A percentile compares a stretch with the other conserved stretches of the same genome.
Conservation (phyloP, 768 basidiomycete species). For the Astraeus odoratus region DNA sequence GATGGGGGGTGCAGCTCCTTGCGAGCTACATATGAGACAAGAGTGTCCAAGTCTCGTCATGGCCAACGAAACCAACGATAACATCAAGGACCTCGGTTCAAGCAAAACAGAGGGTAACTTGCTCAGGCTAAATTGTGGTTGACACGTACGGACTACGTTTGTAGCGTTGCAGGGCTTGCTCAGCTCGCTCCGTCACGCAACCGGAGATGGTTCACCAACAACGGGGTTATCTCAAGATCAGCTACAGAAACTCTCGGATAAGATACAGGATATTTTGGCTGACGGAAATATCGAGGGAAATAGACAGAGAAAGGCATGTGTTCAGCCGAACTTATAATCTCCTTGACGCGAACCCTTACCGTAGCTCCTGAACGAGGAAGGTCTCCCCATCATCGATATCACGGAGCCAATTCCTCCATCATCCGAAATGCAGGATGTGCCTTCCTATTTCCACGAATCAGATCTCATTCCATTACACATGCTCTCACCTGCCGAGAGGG, state of each 20-base stretch:
- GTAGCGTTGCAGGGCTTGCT: slow-evolving; percentile 36
- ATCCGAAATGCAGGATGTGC: slow-evolving; percentile 13
- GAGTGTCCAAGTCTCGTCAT: slow-evolving; percentile 8
- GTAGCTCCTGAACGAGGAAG: slow-evolving; percentile 70
- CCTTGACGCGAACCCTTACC: slow-evolving; percentile 16
- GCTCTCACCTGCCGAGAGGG: slow-evolving; percentile 41
- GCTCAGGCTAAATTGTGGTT: background rate
- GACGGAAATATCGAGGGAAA: slow-evolving; percentile 39
- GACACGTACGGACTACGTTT: slow-evolving; percentile 7
- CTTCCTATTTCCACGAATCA: slow-evolving; percentile 30
- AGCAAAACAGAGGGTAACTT: slow-evolving; percentile 31
- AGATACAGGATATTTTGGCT: slow-evolving; percentile 44
- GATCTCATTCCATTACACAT: slow-evolving; percentile 40
- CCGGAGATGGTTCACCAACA: slow-evolving; percentile 2
- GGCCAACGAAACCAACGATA: slow-evolving; percentile 12
- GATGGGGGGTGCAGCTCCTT: no score
- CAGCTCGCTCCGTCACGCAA: slow-evolving; percentile 26
- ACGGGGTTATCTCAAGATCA: slow-evolving; percentile 40
- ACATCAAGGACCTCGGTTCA: slow-evolving; percentile 22
- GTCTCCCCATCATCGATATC: slow-evolving; percentile 74
- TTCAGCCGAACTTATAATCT: slow-evolving; percentile 9
- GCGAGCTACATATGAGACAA: background rate
- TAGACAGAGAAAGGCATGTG: slow-evolving; percentile 60
- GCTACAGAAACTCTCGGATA: slow-evolving; percentile 49
- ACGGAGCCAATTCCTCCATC: slow-evolving; percentile 43